Evolutionary conservation across 1,139 yeast genomes (phyloP), one percentile per base, ranked within the genome.

Genomic region (Saccharomycopsis crataegensis): DNA sequence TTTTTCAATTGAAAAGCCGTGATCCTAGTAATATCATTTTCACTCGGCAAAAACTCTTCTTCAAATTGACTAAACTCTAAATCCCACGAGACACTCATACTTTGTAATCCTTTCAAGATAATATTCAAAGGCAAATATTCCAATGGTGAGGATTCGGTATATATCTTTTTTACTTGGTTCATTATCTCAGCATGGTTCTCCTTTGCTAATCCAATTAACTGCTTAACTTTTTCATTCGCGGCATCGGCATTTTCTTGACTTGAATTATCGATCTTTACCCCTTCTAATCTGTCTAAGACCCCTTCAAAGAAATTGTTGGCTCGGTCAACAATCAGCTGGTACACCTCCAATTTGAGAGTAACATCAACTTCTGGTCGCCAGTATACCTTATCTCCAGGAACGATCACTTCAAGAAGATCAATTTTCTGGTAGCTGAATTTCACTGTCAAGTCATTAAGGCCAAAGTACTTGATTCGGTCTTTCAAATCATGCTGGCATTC

Each of bases 11-110:
- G 99, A 61, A 85, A 85, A 12, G 96, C 88, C 1, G 99, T 91
- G 48, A 93, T 86, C 58, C 90, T 76, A 8, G 96, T 85, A 60
- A 94, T 87, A 74, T 94, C 99, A 64, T 86, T 88, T 67, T 94
- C 99, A 14, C 96, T 83, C 0, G 98, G 98, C 57, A 93, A 77
- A 64, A 78, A 93, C 34, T 75, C 76, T 52, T 77, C 77, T 59
- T 88, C 97, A 69, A 93, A 90, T n/a, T 82, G 87, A 47, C 80
- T 77, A 64, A 94, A 90, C 57, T 86, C 96, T 33, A 70, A 65
- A 67, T 93, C 96, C 99, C 99, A 94, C 49, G 74, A 77, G 31
- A 89, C 91, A 4, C 95, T 94, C 50, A 83, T 71, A 58, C 86
- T 91, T 63, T 93, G 97, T 32, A 93, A 74, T 47, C 78, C 78